Evolutionary conservation across 768 basidiomycete species (phyloP).

Genomic region (Lyophyllum shimeji): DNA sequence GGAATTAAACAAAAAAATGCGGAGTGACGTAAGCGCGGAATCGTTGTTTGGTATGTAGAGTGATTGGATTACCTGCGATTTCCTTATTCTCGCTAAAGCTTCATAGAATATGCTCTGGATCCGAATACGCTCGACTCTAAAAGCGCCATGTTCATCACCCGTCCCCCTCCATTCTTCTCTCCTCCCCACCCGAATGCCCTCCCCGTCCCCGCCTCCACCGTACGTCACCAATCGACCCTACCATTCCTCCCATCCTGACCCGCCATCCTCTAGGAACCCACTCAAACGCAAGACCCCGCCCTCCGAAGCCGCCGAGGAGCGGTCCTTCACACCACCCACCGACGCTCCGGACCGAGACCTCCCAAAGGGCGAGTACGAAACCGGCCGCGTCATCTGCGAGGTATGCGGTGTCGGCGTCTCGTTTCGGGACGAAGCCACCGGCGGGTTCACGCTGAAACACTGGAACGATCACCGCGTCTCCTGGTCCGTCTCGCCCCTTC

Average conservation of each 20-base stretch:
- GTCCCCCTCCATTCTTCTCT: neutral
- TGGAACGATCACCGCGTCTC: constrained; percentile 67
- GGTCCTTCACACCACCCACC: constrained; percentile 9
- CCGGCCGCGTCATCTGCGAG: constrained; percentile 66
- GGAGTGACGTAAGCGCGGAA: neutral
- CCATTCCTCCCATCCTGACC: neutral
- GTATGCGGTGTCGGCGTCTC: constrained; percentile 61
- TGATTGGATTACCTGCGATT: neutral
- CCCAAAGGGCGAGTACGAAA: constrained; percentile 53
- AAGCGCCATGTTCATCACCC: neutral
- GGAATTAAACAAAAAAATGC: neutral
- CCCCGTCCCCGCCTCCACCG: neutral
- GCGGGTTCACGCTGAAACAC: constrained; percentile 63
- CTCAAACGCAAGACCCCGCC: constrained; percentile 28
- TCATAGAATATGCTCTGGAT: neutral
- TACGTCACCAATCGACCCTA: neutral
- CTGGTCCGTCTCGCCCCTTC: constrained; percentile 33
- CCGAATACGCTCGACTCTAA: neutral
- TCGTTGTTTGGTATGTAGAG: neutral
- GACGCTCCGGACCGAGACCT: constrained; percentile 6
- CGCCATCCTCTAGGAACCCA: constrained; percentile 7
- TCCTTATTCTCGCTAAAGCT: neutral
- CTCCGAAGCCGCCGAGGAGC: constrained; percentile 6
- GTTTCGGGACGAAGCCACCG: constrained; percentile 63
- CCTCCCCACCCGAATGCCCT: neutral